Percentiles rank a stretch among this genome's conserved stretches.
Conservation (phyloP, 768 basidiomycete species). For the Trametopsis cervina region DNA sequence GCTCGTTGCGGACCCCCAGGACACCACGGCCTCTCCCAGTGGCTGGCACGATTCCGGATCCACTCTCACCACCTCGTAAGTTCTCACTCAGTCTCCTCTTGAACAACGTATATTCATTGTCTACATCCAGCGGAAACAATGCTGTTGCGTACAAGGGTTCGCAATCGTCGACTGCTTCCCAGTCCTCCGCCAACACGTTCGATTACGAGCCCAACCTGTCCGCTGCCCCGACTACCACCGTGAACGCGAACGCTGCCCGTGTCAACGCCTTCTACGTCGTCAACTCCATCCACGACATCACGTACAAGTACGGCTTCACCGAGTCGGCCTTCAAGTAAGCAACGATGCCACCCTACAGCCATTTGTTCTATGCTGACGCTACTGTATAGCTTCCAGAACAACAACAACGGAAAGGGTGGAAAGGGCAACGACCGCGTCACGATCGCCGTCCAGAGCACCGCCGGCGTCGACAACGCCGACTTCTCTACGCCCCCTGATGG, state of each 20-base stretch:
- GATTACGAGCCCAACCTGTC: conserved; percentile 29
- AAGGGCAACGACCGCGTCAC: conserved; percentile 42
- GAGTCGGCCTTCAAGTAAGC: conserved; percentile 29
- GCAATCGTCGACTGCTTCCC: conserved; percentile 23
- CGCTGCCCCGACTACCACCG: conserved; percentile 32
- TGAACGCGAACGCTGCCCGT: conserved; percentile 46
- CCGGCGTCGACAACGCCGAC: conserved; percentile 37
- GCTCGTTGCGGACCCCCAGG: conserved; percentile 45
- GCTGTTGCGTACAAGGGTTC: conserved; percentile 27
- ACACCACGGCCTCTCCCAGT: conserved; percentile 43
- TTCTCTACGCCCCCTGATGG: conserved; percentile 39
- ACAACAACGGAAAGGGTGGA: conserved; percentile 48
- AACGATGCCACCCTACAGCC: too few species aligned
- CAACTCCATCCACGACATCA: conserved; percentile 52
- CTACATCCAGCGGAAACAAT: conserved; percentile 29
- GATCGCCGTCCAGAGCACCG: conserved; percentile 43
- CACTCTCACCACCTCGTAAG: conserved; percentile 26
- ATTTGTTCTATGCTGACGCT: neutral
- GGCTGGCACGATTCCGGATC: conserved; percentile 44
- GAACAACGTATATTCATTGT: neutral
- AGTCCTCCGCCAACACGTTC: conserved; percentile 37
- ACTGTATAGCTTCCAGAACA: conserved; percentile 52
- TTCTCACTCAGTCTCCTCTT: neutral
- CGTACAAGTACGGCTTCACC: conserved; percentile 52
- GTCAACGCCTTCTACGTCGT: conserved; percentile 53